Conservation (phyloP, 306 rosid species). For the Prunus mume region DNA sequence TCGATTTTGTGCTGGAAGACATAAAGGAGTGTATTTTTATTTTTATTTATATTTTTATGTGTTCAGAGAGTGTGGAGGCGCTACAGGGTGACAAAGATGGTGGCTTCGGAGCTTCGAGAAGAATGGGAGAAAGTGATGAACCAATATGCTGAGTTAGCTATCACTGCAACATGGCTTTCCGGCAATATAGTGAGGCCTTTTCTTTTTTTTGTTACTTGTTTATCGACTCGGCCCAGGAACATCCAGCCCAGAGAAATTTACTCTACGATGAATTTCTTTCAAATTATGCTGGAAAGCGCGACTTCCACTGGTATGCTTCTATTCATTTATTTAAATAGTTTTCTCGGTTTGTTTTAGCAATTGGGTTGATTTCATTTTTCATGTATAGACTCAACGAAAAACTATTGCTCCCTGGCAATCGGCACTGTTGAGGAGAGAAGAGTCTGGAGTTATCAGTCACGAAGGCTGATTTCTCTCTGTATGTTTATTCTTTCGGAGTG, state of each 20-base stretch:
- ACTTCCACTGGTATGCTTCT: slow-evolving; percentile 64
- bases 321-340: not conserved
- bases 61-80: slow-evolving; percentile 90
- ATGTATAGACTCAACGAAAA: slow-evolving; percentile 53
- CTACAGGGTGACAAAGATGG: slow-evolving; percentile 49
- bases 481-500: slow-evolving; percentile 66
- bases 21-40: not conserved
- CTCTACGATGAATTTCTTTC: slow-evolving; percentile 62
- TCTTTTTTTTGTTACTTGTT: slow-evolving; percentile 61
- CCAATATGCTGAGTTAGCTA: slow-evolving; percentile 29
- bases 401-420: slow-evolving; percentile 67
- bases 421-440: slow-evolving; percentile 77
- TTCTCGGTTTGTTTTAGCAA: not conserved
- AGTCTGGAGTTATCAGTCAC: slow-evolving; percentile 75
- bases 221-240: slow-evolving; percentile 42
- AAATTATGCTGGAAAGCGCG: slow-evolving; percentile 70
- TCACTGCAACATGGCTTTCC: slow-evolving; percentile 55
- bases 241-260: slow-evolving; percentile 34
- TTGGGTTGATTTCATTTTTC: slow-evolving; percentile 16
- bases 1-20: not conserved
- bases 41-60: slow-evolving; percentile 11
- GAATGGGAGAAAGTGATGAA: slow-evolving; percentile 72
- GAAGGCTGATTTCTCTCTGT: slow-evolving; percentile 59
- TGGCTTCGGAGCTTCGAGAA: slow-evolving; percentile 60
- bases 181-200: slow-evolving; percentile 70